A percentile compares a stretch with the other conserved stretches of the same genome.
phyloP scores from a whole-genome alignment of 805 yeast genomes.

The Schwanniomyces occidentalis region DNA sequence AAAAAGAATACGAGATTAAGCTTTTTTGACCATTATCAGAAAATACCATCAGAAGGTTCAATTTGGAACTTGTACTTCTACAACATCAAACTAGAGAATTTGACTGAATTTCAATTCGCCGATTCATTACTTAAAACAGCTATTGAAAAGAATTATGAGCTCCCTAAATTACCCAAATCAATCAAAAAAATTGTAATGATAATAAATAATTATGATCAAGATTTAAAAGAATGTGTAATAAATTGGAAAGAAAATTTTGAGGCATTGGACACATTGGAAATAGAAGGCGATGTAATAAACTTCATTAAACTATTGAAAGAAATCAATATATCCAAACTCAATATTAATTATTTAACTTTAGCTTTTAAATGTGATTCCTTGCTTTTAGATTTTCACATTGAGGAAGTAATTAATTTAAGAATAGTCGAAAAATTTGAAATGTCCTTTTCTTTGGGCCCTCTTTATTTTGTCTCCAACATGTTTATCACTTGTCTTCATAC shows the following conservation, averaged over 20 bases:
- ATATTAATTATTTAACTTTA: slow-evolving; percentile 1
- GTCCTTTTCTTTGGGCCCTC: slow-evolving; percentile 1
- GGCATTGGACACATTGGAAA: not conserved
- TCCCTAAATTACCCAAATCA: not conserved
- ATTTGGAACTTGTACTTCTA: slow-evolving; percentile 2
- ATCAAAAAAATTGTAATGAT: not conserved
- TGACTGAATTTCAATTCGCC: not conserved
- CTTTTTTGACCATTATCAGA: not conserved
- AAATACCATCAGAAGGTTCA: not conserved
- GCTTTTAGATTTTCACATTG: not conserved
- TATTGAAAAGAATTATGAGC: not conserved
- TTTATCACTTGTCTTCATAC: not conserved
- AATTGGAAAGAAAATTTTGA: not conserved
- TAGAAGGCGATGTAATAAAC: not conserved
- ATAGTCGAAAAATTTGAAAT: slow-evolving; percentile 2
- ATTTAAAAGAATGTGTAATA: not conserved
- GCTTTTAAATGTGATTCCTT: not conserved
- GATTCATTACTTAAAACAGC: not conserved
- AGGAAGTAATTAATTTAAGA: not conserved
- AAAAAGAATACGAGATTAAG: not conserved
- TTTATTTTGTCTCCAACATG: not conserved
- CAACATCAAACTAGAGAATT: not conserved
- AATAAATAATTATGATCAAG: not conserved
- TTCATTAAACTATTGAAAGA: not conserved
- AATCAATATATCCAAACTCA: not conserved